Evolutionary conservation across 768 basidiomycete genomes (phyloP), one percentile per base, ranked within the genome.

Genomic region (Holtermanniella nyarrowii): DNA sequence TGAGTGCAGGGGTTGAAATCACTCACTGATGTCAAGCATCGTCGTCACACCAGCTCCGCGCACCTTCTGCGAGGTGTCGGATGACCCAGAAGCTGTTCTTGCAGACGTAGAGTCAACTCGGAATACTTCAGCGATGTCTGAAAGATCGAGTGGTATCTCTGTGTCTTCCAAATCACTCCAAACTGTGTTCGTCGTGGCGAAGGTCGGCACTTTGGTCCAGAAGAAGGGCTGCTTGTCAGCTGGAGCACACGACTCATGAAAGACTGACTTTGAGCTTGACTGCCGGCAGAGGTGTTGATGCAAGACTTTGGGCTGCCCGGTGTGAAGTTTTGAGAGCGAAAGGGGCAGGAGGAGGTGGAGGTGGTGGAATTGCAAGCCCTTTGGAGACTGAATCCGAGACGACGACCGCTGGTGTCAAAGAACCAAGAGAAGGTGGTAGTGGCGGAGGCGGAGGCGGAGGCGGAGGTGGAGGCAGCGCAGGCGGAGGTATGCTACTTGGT

Each of bases 101-200:
- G 18, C 26, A 20, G 39, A 40, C 26, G 44, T 47, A 12, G 20
- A 3, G 37, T 62, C 57, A 14, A 88, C 73, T 3, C 79, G 64
- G 62, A 93, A 93, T 0, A 80, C 83, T 1, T 79, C 74, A 55
- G 84, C 84, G 24, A 96, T 73, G 62, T 89, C 88, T 3, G 76
- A 75, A 58, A 89, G 66, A 49, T 82, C 77, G 42, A 88, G 74
- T 3, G 74, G 54, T 0, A 77, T 56, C 12, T 37, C 39, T 0
- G 70, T 62, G 14, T 37, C 44, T 3, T 72, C 61, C 10, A 79
- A 54, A 24, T 85, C 82, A 46, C 74, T 76, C 87, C 88, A 96
- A 10, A 96, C 76, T 1, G 85, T 85, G 5, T 77, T 61, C 2
- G 59, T 55, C 3, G 77, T 58, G 4, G 72, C 63, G 5, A 74